Percentiles rank a stretch among this genome's conserved stretches.
These are phyloP conservation scores for Epithele typhae DNA, from an alignment of 768 basidiomycete genomes.

Conservation along the genomic window DNA sequence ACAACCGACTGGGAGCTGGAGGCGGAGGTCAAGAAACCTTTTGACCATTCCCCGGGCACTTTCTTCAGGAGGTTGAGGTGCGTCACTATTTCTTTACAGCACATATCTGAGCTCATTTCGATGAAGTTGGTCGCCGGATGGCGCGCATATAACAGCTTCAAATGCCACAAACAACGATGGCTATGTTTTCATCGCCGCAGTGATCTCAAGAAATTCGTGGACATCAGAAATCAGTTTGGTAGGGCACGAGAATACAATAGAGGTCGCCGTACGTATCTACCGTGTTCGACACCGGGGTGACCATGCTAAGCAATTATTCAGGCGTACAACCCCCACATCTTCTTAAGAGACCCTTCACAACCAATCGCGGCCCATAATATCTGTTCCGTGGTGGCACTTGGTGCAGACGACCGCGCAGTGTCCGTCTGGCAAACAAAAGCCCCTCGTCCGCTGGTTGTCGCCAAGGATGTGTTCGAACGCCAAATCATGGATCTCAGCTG, in stretches of 20 bases:
- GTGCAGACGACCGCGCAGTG: conserved; percentile 89
- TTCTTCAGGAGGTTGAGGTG: conserved; percentile 91
- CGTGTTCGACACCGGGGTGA: neutral
- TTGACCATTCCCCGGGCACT: conserved; percentile 91
- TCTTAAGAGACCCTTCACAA: conserved; percentile 66
- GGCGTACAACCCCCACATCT: conserved; percentile 94
- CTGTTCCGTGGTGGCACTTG: conserved; percentile 89
- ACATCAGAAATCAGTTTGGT: conserved; percentile 90
- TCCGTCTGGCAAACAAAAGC: conserved; percentile 97
- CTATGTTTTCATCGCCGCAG: conserved; percentile 95
- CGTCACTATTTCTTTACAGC: neutral
- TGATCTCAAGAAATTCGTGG: conserved; percentile 88
- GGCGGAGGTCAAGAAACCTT: conserved; percentile 83
- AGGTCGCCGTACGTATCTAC: conserved; percentile 82
- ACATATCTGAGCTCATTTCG: neutral
- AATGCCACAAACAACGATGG: conserved; percentile 96
- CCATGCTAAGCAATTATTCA: conserved; percentile 25
- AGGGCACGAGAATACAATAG: conserved; percentile 95
- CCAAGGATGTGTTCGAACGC: conserved; percentile 90
- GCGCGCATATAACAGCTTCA: conserved; percentile 96
- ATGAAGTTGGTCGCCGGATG: conserved; percentile 94
- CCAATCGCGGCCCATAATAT: conserved; percentile 78
- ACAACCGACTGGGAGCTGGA: conserved; percentile 90
- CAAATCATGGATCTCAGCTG: conserved; percentile 96
- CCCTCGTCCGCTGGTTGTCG: conserved; percentile 86